Percentiles rank a stretch among this genome's conserved stretches.
Conservation (phyloP, 352 stramenopile genomes). For the Phytophthora constricta region DNA sequence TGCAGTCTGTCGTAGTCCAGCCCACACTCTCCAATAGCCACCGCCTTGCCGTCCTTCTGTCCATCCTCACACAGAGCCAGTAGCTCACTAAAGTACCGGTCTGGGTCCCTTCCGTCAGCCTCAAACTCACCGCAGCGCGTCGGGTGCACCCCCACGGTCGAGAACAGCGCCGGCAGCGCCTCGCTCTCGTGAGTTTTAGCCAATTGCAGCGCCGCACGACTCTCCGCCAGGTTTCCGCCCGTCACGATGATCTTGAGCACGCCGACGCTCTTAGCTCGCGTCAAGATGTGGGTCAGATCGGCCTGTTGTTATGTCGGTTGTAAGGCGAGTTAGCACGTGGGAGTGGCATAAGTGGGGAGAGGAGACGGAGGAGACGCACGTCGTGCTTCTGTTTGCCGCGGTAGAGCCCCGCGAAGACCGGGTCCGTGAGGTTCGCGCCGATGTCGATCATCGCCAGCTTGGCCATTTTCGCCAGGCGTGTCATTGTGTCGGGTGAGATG, state of each 20-base stretch:
- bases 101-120: conserved; percentile 50
- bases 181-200: conserved; percentile 23
- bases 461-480: conserved; percentile 21
- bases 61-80: conserved; percentile 65
- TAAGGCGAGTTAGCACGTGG: conserved; percentile 8
- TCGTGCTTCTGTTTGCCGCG: conserved; percentile 90
- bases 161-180: conserved; percentile 50
- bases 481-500: not conserved
- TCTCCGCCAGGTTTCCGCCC: conserved; percentile 64
- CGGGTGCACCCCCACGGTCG: conserved; percentile 91
- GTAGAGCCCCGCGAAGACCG: conserved; percentile 92
- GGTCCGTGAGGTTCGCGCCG: conserved; percentile 94
- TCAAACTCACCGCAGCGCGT: conserved; percentile 93
- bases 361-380: conserved; percentile 27
- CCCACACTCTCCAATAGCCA: conserved; percentile 96
- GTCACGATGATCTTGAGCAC: conserved; percentile 94
- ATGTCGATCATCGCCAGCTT: conserved; percentile 88
- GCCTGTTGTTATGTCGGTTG: conserved; percentile 34
- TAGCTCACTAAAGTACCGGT: conserved; percentile 71
- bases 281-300: conserved; percentile 90
- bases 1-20: conserved; percentile 97
- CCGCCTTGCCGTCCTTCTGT: conserved; percentile 68
- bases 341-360: not conserved
- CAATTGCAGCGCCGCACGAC: conserved; percentile 42
- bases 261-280: conserved; percentile 80